phyloP scores from a whole-genome alignment of 2,329 filamentous ascomycete species.

The Hypocreales sp. region DNA sequence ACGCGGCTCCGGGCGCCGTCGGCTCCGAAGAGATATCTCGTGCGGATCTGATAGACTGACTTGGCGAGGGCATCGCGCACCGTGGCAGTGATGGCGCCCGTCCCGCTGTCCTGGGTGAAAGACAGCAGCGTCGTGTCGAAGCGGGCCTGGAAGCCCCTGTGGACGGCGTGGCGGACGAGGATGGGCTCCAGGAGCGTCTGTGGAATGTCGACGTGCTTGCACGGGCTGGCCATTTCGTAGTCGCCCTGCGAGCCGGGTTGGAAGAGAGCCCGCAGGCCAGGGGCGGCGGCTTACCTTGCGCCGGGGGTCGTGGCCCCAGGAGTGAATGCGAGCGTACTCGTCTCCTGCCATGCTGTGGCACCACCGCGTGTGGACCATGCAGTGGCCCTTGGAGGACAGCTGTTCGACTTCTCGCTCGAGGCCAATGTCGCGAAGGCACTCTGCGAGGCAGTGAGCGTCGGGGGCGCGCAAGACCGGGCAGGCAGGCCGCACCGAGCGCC shows the following conservation, averaged over 20 bases:
- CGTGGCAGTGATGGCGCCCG: slow-evolving; percentile 12
- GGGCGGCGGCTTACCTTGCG: slow-evolving; percentile 16
- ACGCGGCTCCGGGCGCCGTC: slow-evolving; percentile 29
- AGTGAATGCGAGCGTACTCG: slow-evolving; percentile 32
- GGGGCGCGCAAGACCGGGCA: too few species aligned
- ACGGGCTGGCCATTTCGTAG: slow-evolving; percentile 25
- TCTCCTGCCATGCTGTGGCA: slow-evolving; percentile 34
- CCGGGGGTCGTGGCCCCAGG: slow-evolving; percentile 32
- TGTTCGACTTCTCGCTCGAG: slow-evolving; percentile 24
- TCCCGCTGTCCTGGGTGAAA: slow-evolving; percentile 9
- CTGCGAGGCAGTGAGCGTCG: too few species aligned
- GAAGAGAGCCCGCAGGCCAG: not conserved
- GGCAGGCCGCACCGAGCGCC: slow-evolving; percentile 28
- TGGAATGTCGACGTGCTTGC: slow-evolving; percentile 23
- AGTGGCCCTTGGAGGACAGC: slow-evolving; percentile 19
- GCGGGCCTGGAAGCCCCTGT: slow-evolving; percentile 18
- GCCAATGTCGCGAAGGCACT: slow-evolving; percentile 36
- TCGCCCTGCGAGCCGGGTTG: slow-evolving; percentile 18
- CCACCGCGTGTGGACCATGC: slow-evolving; percentile 36
- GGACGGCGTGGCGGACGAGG: slow-evolving; percentile 19
- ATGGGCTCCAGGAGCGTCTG: slow-evolving; percentile 26
- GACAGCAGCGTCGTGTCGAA: slow-evolving; percentile 19
- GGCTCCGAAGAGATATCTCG: slow-evolving; percentile 38
- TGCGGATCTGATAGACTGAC: slow-evolving; percentile 24
- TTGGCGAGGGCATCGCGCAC: slow-evolving; percentile 20